phyloP scores from a whole-genome alignment of 108 stramenopile genomes.

The Aurantiochytrium sp. region DNA sequence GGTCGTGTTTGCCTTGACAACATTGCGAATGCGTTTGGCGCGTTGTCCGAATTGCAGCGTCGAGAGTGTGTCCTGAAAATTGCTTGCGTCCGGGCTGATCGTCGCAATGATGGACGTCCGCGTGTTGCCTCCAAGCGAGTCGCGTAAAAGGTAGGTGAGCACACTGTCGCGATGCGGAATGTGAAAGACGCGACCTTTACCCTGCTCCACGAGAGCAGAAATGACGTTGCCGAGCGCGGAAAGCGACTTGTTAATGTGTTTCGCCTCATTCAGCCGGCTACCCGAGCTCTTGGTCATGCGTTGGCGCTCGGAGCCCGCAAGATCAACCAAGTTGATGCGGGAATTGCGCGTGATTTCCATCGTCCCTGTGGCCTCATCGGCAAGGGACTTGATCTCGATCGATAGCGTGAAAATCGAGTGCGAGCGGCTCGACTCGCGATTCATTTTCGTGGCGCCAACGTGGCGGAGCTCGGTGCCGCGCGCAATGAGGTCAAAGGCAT shows the following conservation, averaged over 20 bases:
- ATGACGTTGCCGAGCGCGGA: conserved; percentile 61
- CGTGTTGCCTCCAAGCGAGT: conserved; percentile 21
- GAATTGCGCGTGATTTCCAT: conserved; percentile 37
- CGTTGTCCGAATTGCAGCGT: conserved; percentile 39
- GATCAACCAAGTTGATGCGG: conserved; percentile 65
- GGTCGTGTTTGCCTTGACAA: conserved; percentile 6
- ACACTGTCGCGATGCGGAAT: conserved; percentile 23
- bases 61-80: conserved; percentile 30
- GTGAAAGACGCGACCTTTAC: conserved; percentile 30
- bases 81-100: neutral
- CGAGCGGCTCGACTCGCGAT: conserved; percentile 69
- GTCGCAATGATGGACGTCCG: conserved; percentile 17
- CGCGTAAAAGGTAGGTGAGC: conserved; percentile 9
- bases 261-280: conserved; percentile 59
- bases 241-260: conserved; percentile 61
- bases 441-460: conserved; percentile 63
- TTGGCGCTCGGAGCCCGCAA: conserved; percentile 76
- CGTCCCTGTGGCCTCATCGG: conserved; percentile 37
- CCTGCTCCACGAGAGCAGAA: conserved; percentile 50
- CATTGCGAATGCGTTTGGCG: conserved; percentile 29
- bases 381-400: conserved; percentile 52
- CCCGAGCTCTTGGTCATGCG: conserved; percentile 49
- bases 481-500: conserved; percentile 60
- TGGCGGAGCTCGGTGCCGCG: conserved; percentile 66
- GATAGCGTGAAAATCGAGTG: conserved; percentile 70